A percentile compares a stretch with the other conserved stretches of the same genome.
These are phyloP conservation scores for Aspergillus texensis DNA, from an alignment of 2,329 filamentous ascomycete genomes.

Conservation along the genomic window DNA sequence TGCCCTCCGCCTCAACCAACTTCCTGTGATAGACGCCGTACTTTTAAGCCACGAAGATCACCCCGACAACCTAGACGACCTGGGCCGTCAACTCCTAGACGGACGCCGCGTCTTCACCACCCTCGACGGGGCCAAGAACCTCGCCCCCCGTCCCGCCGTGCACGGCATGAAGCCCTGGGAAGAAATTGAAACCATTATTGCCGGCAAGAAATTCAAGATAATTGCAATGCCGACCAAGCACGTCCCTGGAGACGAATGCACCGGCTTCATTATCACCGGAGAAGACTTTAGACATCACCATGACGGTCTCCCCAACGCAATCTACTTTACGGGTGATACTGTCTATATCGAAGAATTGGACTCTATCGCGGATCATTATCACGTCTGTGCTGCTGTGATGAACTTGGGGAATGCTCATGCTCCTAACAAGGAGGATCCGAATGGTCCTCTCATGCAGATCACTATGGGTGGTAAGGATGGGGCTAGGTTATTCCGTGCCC, in stretches of 20 bases:
- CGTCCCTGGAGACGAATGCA: slow-evolving; percentile 48
- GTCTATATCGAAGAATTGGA: slow-evolving; percentile 49
- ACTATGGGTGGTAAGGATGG: slow-evolving; percentile 51
- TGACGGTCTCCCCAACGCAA: slow-evolving; percentile 47
- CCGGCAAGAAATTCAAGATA: slow-evolving; percentile 40
- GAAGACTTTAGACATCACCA: slow-evolving; percentile 40
- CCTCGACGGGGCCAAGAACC: slow-evolving; percentile 47
- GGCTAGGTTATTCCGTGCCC: slow-evolving; percentile 41
- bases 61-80: slow-evolving; percentile 52
- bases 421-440: slow-evolving; percentile 10
- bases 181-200: slow-evolving; percentile 29
- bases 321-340: slow-evolving; percentile 56
- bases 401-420: slow-evolving; percentile 44
- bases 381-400: slow-evolving; percentile 44
- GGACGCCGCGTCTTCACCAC: slow-evolving; percentile 53
- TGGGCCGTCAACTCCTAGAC: slow-evolving; percentile 50
- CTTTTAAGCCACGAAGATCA: slow-evolving; percentile 57
- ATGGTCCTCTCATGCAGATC: slow-evolving; percentile 36
- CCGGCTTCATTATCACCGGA: slow-evolving; percentile 48
- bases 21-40: slow-evolving; percentile 53
- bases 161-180: slow-evolving; percentile 46
- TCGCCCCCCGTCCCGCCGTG: slow-evolving; percentile 48
- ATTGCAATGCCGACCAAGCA: slow-evolving; percentile 51
- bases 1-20: slow-evolving; percentile 38
- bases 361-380: slow-evolving; percentile 38